Percentiles rank a stretch among this genome's conserved stretches.
Conservation (phyloP, 176 grass and related monocot genomes). For the Eragrostis nindensis region DNA sequence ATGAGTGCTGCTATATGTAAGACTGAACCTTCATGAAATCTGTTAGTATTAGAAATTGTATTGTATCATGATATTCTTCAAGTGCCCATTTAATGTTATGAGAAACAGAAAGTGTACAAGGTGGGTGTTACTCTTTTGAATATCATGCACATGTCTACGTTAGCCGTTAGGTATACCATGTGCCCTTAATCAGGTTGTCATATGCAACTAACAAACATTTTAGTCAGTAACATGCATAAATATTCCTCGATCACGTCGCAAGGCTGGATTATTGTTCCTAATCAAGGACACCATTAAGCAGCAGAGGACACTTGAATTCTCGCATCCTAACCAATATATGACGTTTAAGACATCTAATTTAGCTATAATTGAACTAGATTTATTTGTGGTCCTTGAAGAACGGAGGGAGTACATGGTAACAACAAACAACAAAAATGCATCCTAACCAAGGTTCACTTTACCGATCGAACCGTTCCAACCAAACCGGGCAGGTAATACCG, state of each 20-base stretch:
- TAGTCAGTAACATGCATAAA: constrained; percentile 30
- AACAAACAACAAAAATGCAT: constrained; percentile 16
- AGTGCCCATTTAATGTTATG: background rate
- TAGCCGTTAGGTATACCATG: constrained; percentile 36
- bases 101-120: background rate
- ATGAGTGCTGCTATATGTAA: no score
- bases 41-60: background rate
- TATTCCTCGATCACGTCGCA: constrained; percentile 33
- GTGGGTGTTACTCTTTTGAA: background rate
- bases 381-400: no score
- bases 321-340: background rate
- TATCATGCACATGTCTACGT: constrained; percentile 11
- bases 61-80: background rate
- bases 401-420: background rate
- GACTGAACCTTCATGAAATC: background rate
- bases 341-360: no score
- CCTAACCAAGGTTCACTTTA: no score
- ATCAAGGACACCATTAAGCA: background rate
- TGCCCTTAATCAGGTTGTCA: constrained; percentile 26
- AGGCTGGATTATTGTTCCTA: constrained; percentile 21
- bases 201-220: constrained; percentile 28
- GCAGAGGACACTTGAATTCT: background rate
- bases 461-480: no score
- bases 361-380: no score
- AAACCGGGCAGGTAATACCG: no score